Base-by-base conservation (phyloP, 495 filamentous ascomycete species). In the Amphirosellinia nigrospora region DNA sequence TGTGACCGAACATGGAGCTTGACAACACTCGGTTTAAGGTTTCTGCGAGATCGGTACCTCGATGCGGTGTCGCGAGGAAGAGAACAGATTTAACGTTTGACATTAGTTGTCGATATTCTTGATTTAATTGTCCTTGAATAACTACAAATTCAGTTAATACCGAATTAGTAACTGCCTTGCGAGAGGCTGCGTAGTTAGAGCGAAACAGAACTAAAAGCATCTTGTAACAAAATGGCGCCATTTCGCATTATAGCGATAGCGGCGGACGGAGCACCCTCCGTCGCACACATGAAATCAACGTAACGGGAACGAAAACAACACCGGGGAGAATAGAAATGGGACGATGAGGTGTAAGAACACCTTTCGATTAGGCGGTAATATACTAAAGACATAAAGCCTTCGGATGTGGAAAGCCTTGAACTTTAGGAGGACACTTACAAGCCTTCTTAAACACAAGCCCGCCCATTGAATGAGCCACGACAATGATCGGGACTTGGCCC, bases 31-130 rank as follows among this genome's bases (percentile, higher is more conserved):
- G 53, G 23, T 36, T 58, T 9, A 36, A 19, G 9, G 53, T 53
- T 53, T 53, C 4, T 3, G 50, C 50, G 8, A 58, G 53, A 36
- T 36, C 23, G 15, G 53, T 58, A 7, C 53, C 53, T 36, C 53
- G 28, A 26, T 58, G 53, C 1, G 53, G 53, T 36, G 53, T 58
- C n/a, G 53, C 53, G 21, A 58, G 53, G 13, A 58, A 58, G 16
- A 58, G 28, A 53, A 58, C 23, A n/a, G 32, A 58, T 26, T 36
- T 36, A 13, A 58, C 19, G 19, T 58, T 58, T 32, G 53, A 58
- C 16, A 58, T 26, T 21, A 58, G 36, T 16, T 58, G 30, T 16
- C 32, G 53, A 58, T 58, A 58, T 30, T 58, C 53, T 26, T 58
- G 53, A 19, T 36, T 36, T 58, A 36, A 19, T 34, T 58, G 53